phyloP scores from a whole-genome alignment of 495 filamentous ascomycete genomes.

The Cercophora samala region DNA sequence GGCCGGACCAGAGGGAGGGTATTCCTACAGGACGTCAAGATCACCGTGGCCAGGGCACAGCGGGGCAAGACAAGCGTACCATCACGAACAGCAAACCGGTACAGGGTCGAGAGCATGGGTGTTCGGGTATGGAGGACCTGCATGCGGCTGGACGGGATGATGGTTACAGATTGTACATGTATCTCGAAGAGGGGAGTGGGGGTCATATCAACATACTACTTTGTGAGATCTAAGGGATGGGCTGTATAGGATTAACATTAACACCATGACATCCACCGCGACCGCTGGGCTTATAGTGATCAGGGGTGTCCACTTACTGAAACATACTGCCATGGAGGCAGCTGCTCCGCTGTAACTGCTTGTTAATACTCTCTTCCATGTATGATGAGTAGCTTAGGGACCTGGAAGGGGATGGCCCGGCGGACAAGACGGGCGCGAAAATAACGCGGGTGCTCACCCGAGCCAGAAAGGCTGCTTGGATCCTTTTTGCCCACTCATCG shows the following conservation, averaged over 20 bases:
- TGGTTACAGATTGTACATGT: neutral
- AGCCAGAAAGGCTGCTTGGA: slow-evolving; percentile 37
- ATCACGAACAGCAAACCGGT: slow-evolving; percentile 36
- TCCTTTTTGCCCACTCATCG: slow-evolving; percentile 19
- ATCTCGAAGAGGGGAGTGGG: neutral
- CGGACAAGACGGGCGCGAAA: neutral
- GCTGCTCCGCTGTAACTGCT: slow-evolving; percentile 33
- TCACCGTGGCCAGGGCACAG: neutral
- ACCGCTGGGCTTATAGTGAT: neutral
- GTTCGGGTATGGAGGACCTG: slow-evolving; percentile 36
- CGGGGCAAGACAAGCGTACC: slow-evolving; percentile 17
- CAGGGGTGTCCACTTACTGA: slow-evolving; percentile 32
- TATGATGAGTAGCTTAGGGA: neutral
- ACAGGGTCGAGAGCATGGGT: slow-evolving; percentile 35
- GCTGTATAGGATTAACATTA: slow-evolving; percentile 20
- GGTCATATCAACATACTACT: slow-evolving; percentile 30
- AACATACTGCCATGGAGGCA: slow-evolving; percentile 42
- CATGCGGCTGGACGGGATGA: slow-evolving; percentile 31
- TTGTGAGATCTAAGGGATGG: slow-evolving; percentile 41
- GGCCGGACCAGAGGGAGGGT: slow-evolving; percentile 37
- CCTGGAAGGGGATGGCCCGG: neutral
- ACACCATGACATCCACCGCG: too few relatives aligned
- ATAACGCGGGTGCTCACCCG: slow-evolving; percentile 23
- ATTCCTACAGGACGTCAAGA: slow-evolving; percentile 21
- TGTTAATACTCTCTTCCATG: neutral